Evolutionary conservation across 2,329 filamentous ascomycete genomes (phyloP).

Genomic region (Sporothrix curviconia): DNA sequence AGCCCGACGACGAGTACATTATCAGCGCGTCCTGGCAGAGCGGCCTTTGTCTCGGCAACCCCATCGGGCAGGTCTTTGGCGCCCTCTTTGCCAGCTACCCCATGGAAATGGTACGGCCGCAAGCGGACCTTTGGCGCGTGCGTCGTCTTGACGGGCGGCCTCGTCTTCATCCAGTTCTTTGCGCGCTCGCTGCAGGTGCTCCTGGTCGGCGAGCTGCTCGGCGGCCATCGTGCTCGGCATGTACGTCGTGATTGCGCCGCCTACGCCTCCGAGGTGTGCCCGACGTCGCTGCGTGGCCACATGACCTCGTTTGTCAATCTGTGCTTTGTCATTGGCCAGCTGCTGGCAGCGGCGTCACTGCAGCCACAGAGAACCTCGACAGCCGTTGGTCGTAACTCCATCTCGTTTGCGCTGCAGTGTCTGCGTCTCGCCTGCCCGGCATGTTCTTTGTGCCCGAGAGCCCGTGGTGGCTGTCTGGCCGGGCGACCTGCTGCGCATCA

Average conservation of each 20-base stretch:
- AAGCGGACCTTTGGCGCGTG: slow-evolving; percentile 40
- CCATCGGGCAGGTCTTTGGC: slow-evolving; percentile 50
- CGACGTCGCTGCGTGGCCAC: slow-evolving; percentile 49
- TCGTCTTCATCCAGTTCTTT: slow-evolving; percentile 60
- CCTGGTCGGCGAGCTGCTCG: slow-evolving; percentile 55
- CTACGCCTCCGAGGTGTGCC: slow-evolving; percentile 56
- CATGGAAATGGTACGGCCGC: slow-evolving; percentile 39
- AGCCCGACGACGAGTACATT: background rate
- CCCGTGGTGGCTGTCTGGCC: slow-evolving; percentile 44
- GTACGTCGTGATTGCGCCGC: slow-evolving; percentile 52
- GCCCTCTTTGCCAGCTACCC: slow-evolving; percentile 44
- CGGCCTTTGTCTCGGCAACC: slow-evolving; percentile 45
- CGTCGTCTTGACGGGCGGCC: slow-evolving; percentile 38
- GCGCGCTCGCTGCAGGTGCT: slow-evolving; percentile 48
- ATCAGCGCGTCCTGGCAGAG: slow-evolving; percentile 38
- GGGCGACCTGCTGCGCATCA: slow-evolving; percentile 35
- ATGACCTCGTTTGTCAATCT: slow-evolving; percentile 55
- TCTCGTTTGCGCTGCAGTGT: slow-evolving; percentile 46
- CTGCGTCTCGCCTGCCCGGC: slow-evolving; percentile 41
- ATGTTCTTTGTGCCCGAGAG: slow-evolving; percentile 43
- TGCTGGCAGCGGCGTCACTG: slow-evolving; percentile 46
- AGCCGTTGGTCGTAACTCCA: slow-evolving; percentile 43
- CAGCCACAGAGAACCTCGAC: slow-evolving; percentile 27
- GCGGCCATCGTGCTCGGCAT: slow-evolving; percentile 55
- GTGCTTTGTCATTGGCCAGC: slow-evolving; percentile 56